Evolutionary conservation across 108 stramenopile species (phyloP).

Genomic region (Nitzschia putrida): DNA sequence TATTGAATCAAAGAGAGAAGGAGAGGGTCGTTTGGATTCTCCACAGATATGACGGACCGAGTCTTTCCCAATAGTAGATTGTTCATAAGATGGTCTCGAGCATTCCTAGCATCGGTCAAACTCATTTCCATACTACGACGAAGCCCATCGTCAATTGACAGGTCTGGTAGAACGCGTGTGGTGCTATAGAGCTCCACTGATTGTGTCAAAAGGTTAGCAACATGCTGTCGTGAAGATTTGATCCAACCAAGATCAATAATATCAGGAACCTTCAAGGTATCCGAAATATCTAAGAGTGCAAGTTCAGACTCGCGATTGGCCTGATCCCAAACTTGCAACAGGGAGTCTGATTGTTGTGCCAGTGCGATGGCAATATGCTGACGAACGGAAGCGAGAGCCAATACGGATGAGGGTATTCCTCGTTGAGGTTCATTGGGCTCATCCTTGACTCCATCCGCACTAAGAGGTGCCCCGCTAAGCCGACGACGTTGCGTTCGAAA

Average conservation of each 20-base stretch:
- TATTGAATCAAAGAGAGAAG: slow-evolving; percentile 21
- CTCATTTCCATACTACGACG: background rate
- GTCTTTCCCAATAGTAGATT: slow-evolving; percentile 19
- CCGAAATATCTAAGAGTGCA: background rate
- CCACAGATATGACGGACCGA: background rate
- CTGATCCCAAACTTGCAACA: slow-evolving; percentile 1
- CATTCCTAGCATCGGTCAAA: slow-evolving; percentile 22
- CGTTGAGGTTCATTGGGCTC: slow-evolving; percentile 4
- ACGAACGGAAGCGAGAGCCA: slow-evolving; percentile 11
- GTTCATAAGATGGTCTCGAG: slow-evolving; percentile 13
- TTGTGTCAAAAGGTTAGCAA: slow-evolving; percentile 16
- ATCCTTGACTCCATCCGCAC: slow-evolving; percentile 1
- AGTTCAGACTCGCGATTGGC: background rate
- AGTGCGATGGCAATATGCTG: slow-evolving; percentile 11
- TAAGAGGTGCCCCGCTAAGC: background rate
- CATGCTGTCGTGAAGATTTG: slow-evolving; percentile 23
- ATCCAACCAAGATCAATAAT: slow-evolving; percentile 37
- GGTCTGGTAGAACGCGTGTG: background rate
- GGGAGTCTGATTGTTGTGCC: slow-evolving; percentile 17
- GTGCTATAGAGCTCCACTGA: slow-evolving; percentile 3
- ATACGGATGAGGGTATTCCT: background rate
- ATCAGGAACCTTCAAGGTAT: slow-evolving; percentile 19
- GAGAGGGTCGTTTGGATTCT: slow-evolving; percentile 5
- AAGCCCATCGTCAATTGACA: background rate
- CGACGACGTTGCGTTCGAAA: slow-evolving; percentile 11